phyloP scores from a whole-genome alignment of 177 flowering plant genomes.

The Tripterygium wilfordii region DNA sequence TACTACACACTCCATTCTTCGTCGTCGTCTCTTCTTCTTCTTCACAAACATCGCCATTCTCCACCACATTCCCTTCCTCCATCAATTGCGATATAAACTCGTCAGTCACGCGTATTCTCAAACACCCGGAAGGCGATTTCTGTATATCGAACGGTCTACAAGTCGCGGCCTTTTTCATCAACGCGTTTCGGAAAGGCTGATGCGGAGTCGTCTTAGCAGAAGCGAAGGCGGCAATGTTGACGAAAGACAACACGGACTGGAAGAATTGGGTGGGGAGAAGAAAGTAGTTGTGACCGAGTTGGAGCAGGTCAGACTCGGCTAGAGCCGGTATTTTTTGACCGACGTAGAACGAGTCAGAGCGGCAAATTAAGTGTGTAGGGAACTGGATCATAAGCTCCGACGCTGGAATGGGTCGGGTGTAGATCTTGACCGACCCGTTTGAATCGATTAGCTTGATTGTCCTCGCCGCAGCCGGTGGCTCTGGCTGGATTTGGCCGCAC shows the following conservation, averaged over 20 bases:
- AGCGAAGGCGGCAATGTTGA: constrained; percentile 46
- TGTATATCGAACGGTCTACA: constrained; percentile 43
- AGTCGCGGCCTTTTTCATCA: constrained; percentile 11
- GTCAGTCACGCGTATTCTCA: constrained; percentile 51
- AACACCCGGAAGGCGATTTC: constrained; percentile 40
- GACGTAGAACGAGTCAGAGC: constrained; percentile 57
- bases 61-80: constrained; percentile 12
- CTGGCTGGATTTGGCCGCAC: constrained; percentile 2
- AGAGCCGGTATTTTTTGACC: constrained; percentile 62
- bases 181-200: background rate
- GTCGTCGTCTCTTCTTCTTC: too few relatives aligned
- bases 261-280: constrained; percentile 56
- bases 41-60: background rate
- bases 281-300: constrained; percentile 58
- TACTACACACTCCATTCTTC: constrained; percentile 32
- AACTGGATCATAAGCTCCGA: constrained; percentile 26
- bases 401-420: constrained; percentile 21
- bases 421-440: constrained; percentile 25
- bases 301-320: constrained; percentile 41
- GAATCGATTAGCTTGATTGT: constrained; percentile 26
- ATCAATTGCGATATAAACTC: constrained; percentile 45
- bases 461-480: background rate
- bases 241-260: constrained; percentile 55
- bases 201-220: background rate
- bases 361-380: constrained; percentile 44